Evolutionary conservation across 78 protist genomes (phyloP), one percentile per base, ranked within the genome.

Genomic region (Dictyostelium intermedium): DNA sequence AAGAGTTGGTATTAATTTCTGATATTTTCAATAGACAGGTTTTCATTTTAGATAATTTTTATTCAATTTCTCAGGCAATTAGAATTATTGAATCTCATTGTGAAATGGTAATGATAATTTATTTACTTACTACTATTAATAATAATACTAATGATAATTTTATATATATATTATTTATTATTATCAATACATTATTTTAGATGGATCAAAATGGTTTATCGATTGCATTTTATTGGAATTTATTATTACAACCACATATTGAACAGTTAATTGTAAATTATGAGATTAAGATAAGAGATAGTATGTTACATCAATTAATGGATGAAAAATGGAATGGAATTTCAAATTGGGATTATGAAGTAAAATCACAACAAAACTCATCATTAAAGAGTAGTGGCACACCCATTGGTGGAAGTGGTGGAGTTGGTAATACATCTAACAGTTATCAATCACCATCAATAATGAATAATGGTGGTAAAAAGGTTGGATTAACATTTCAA

Each of bases 121-220:
- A 39, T 37, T 5, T n/a, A n/a, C 2, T 80, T 35, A 53, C 43
- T 39, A 39, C 2, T 5, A 39, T 39, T 2, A 4, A 39, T 39
- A 4, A 81, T 34, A 14, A 20, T 32, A 50, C 9, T 53, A 47
- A 20, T 56, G 5, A 56, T 20, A 56, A 20, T 14, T 20, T 14
- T 56, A 56, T 66, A 25, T 66, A 66, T 27, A 7, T 20, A 53
- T 56, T 14, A 18, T 53, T 20, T 32, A 4, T 30, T 63, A 2
- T 16, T 66, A 18, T 37, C 1, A 50, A 61, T n/a, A n/a, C n/a
- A n/a, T n/a, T n/a, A n/a, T n/a, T 8, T 5, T 45, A 84, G 91
- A 78, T 87, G 93, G 93, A 87, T 78, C 56, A 60, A n/a, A 87
- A 39, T 41, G 94, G 94, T 47, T 47, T 89, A 50, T 78, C 94